A percentile compares a stretch with the other conserved stretches of the same genome.
Conservation (phyloP, 2,329 filamentous ascomycete genomes). For the Microdochium nivale region DNA sequence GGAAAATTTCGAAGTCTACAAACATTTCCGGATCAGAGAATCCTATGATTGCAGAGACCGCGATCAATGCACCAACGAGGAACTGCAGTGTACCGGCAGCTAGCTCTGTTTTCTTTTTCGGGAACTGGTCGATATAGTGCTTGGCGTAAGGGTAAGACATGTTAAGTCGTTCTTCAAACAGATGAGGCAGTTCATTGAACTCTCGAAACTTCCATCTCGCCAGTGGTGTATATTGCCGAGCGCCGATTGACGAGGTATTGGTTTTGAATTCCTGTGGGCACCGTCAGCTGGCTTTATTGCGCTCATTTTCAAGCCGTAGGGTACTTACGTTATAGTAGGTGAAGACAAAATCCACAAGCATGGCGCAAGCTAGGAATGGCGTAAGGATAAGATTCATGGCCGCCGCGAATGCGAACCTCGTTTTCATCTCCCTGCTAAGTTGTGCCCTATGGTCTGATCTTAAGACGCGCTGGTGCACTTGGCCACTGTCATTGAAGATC, state of each 20-base stretch:
- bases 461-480: conserved; percentile 79
- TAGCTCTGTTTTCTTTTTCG: conserved; percentile 87
- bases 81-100: conserved; percentile 79
- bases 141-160: conserved; percentile 94
- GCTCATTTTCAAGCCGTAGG: background rate
- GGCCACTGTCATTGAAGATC: conserved; percentile 82
- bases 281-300: conserved; percentile 7
- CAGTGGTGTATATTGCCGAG: conserved; percentile 82
- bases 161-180: conserved; percentile 82
- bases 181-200: conserved; percentile 91
- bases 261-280: conserved; percentile 78
- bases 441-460: conserved; percentile 72
- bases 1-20: conserved; percentile 83
- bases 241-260: conserved; percentile 79
- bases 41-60: conserved; percentile 75
- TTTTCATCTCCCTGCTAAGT: conserved; percentile 68
- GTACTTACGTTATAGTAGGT: conserved; percentile 77
- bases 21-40: conserved; percentile 88
- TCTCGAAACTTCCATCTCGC: conserved; percentile 98
- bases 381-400: conserved; percentile 80
- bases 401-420: conserved; percentile 74
- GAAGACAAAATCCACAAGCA: conserved; percentile 84
- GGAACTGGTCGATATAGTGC: conserved; percentile 90
- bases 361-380: conserved; percentile 79
- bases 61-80: conserved; percentile 75